A percentile compares a stretch with the other conserved stretches of the same genome.
Conservation (phyloP, 768 basidiomycete genomes). For the Boletus pseudopeckii region DNA sequence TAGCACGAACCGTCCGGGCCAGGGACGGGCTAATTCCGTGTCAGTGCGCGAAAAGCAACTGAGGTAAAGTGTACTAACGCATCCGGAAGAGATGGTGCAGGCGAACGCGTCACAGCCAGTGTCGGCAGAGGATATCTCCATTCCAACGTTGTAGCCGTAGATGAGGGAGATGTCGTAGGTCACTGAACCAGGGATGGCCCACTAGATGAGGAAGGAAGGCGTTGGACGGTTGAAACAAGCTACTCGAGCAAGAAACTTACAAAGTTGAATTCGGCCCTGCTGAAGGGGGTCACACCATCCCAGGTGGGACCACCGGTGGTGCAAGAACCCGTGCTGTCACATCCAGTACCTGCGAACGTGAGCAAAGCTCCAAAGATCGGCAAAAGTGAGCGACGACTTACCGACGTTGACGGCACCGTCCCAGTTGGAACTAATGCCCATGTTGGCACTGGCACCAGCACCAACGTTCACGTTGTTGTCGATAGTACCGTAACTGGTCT, state of each 20-base stretch:
- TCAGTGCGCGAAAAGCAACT: not conserved
- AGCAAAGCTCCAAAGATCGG: not conserved
- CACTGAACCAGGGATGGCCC: conserved; percentile 24
- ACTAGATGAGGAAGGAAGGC: conserved; percentile 2
- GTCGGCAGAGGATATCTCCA: conserved; percentile 32
- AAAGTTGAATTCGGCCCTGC: conserved; percentile 33
- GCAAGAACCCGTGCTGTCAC: conserved; percentile 22
- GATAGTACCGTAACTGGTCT: conserved; percentile 28
- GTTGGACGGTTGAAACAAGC: not conserved
- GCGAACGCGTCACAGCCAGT: conserved; percentile 26
- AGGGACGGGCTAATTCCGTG: conserved; percentile 23
- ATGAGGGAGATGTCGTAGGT: conserved; percentile 35
- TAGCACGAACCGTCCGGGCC: conserved; percentile 26
- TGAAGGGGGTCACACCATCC: conserved; percentile 31
- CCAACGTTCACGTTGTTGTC: conserved; percentile 25
- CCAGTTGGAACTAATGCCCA: conserved; percentile 32
- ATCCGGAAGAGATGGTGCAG: conserved; percentile 31
- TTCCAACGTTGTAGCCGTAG: conserved; percentile 34
- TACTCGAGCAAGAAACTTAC: conserved; percentile 9
- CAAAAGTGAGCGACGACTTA: conserved; percentile 1
- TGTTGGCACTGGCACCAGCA: conserved; percentile 23
- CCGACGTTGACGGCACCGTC: conserved; percentile 31
- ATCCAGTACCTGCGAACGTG: conserved; percentile 27
- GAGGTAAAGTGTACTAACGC: conserved; percentile 17
- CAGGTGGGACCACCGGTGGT: conserved; percentile 31